Base-by-base conservation (phyloP, 257 asterid species). In the Cinchona pubescens region DNA sequence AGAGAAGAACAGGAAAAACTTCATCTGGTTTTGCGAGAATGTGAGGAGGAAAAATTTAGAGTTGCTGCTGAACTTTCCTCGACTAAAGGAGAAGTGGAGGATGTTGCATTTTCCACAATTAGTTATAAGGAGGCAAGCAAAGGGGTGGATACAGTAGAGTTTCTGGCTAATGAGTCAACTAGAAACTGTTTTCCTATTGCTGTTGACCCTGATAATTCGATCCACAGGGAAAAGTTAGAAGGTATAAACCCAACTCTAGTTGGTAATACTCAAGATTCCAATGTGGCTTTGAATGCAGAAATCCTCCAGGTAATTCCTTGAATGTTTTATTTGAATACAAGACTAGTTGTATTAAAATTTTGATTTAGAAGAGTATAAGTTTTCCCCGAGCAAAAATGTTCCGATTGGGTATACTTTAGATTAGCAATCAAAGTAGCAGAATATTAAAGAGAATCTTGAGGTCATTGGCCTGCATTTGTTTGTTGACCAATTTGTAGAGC, bases 1-100 rank as follows among this genome's bases (percentile, higher is more conserved):
- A 95, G 86, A 91, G 99, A 95, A 88, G 99, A 95, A 79, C 90
- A 90, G 81, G 98, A 87, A 76, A 92, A 88, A 81, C 86, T 90
- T 49, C 88, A 80, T 75, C 79, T 82, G 77, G 84, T 87, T 72
- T 77, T 91, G 78, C 83, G 60, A 66, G 93, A 88, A 75, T 79
- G 82, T 49, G 93, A 84, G 83, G 79, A 63, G 40, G 96, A 90
- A 78, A 88, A 86, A 80, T 86, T 89, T 71, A 73, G 46, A 64
- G 81, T 86, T 70, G 80, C 80, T 38, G 75, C 35, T 79, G 96
- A 95, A 81, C 87, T 91, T 81, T 53, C 85, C 70, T 76, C 23
- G 75, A 69, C 82, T 69, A 95, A 88, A 83, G 85, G 59, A 64
- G 85, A 86, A 74, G 76, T 86, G 76, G 94, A 85, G 79, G 67